phyloP scores from a whole-genome alignment of 768 basidiomycete genomes.

The Favolaschia claudopus region DNA sequence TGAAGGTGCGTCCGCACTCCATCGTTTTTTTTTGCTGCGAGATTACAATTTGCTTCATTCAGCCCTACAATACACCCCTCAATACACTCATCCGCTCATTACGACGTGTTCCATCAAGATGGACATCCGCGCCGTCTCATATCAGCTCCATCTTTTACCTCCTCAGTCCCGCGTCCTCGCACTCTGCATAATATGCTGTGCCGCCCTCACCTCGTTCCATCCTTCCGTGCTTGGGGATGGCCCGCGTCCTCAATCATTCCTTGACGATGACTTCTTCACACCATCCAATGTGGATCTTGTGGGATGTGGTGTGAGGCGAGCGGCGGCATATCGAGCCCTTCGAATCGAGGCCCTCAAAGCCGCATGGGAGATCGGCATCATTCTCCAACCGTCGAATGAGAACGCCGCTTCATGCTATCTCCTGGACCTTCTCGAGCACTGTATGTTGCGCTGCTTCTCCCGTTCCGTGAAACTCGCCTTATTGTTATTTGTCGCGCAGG shows the following conservation, averaged over 20 bases:
- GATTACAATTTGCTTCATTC: neutral
- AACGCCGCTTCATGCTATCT: constrained; percentile 8
- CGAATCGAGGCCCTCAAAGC: neutral
- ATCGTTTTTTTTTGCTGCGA: no score
- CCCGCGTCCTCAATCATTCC: neutral
- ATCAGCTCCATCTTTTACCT: neutral
- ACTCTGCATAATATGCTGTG: neutral
- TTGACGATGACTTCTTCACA: neutral
- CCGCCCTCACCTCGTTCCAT: neutral
- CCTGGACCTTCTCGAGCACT: constrained; percentile 3
- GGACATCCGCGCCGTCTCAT: neutral
- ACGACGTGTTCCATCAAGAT: neutral
- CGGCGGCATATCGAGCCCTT: neutral
- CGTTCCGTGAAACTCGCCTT: no score
- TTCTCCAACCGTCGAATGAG: neutral
- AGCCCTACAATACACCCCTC: neutral
- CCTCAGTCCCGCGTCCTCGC: neutral
- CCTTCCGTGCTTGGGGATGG: neutral
- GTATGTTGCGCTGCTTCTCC: no score
- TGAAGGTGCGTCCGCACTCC: neutral
- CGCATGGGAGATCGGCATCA: constrained; percentile 2
- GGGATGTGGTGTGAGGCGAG: neutral
- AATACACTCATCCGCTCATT: neutral
- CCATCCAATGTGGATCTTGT: neutral
- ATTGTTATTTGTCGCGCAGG: neutral